These are phyloP conservation scores for Termitomyces sp. DNA, from an alignment of 768 basidiomycete species.

Conservation along the genomic window DNA sequence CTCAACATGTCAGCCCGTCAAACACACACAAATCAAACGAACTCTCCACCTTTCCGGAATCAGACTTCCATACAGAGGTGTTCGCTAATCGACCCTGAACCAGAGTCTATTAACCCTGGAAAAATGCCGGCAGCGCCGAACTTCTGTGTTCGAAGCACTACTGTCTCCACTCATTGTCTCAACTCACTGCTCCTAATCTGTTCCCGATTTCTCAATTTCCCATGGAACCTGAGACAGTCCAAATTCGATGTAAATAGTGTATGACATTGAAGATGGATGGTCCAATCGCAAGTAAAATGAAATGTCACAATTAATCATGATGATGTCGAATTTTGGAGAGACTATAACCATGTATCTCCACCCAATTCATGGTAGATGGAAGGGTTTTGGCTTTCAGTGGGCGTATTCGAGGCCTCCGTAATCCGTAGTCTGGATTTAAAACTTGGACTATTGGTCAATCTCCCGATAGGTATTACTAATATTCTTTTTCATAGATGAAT, in stretches of 20 bases:
- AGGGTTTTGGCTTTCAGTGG: background rate
- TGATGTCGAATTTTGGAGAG: background rate
- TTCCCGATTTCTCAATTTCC: background rate
- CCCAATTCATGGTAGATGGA: background rate
- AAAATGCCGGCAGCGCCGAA: slow-evolving; percentile 5
- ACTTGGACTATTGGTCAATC: background rate
- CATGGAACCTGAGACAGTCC: background rate
- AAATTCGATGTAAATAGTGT: background rate
- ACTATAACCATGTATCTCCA: background rate
- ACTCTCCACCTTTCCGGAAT: slow-evolving; percentile 11
- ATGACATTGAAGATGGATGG: background rate
- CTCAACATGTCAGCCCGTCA: slow-evolving; percentile 6
- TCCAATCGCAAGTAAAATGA: background rate
- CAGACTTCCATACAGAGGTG: slow-evolving; percentile 5
- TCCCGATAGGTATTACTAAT: background rate
- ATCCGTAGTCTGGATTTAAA: background rate
- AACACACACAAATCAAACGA: slow-evolving; percentile 11
- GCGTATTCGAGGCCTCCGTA: background rate
- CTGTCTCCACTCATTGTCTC: background rate
- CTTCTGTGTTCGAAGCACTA: background rate
- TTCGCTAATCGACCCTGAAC: slow-evolving; percentile 3
- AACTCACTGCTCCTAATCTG: background rate
- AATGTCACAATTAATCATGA: background rate
- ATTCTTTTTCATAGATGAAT: background rate
- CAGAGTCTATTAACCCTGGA: slow-evolving; percentile 10